Percentiles rank a stretch among this genome's conserved stretches.
phyloP scores from a whole-genome alignment of 345 rosid species.

The Citrus australasica region DNA sequence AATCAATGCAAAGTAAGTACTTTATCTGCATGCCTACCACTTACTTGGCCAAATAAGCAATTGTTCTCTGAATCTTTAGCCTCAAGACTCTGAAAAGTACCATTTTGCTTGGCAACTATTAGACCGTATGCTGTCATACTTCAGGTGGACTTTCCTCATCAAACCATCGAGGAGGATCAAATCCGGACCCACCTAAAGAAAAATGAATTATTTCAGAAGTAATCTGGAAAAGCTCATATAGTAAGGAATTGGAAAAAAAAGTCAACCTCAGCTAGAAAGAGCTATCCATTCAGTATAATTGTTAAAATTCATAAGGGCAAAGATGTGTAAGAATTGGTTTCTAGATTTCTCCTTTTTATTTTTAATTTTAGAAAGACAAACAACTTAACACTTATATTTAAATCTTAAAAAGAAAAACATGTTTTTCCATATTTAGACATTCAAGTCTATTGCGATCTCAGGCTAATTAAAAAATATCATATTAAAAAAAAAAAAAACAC shows the following conservation, averaged over 20 bases:
- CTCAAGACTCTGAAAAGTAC: background rate
- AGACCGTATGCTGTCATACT: conserved; percentile 23
- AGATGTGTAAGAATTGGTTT: background rate
- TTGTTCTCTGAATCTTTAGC: background rate
- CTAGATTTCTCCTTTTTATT: too few relatives aligned
- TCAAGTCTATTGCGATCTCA: background rate
- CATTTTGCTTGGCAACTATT: background rate
- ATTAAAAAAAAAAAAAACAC: background rate
- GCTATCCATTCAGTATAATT: too few relatives aligned
- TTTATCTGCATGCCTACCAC: background rate
- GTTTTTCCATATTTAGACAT: background rate
- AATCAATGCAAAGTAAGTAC: background rate
- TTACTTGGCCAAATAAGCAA: background rate
- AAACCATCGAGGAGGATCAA: conserved; percentile 91
- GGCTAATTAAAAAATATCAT: background rate
- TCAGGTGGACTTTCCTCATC: conserved; percentile 49
- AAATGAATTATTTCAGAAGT: background rate
- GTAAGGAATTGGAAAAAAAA: background rate
- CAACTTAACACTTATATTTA: background rate
- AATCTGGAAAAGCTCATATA: background rate
- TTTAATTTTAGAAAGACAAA: too few relatives aligned
- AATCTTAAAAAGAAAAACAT: background rate
- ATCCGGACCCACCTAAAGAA: conserved; percentile 70
- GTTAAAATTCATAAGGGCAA: background rate
- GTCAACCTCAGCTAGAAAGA: background rate